These are phyloP conservation scores for Penicillium diatomitis DNA, from an alignment of 495 filamentous ascomycete genomes.

Conservation along the genomic window DNA sequence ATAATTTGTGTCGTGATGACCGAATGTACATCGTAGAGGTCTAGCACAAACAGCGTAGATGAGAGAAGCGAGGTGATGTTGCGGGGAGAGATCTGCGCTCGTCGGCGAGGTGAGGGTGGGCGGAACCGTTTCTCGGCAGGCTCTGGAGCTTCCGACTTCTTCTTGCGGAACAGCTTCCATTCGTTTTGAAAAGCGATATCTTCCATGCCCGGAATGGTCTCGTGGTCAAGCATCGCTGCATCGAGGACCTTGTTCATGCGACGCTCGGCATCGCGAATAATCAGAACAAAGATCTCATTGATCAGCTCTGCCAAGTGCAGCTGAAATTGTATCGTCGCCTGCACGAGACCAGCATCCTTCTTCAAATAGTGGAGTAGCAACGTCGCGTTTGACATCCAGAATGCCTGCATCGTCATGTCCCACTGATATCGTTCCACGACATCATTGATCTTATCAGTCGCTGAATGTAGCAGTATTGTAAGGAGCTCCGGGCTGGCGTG, in stretches of 20 bases:
- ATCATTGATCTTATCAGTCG: conserved; percentile 93
- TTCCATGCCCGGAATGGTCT: conserved; percentile 95
- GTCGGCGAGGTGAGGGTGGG: conserved; percentile 87
- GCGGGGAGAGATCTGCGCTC: conserved; percentile 82
- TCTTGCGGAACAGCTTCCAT: conserved; percentile 95
- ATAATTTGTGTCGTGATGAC: conserved; percentile 90
- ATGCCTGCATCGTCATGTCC: conserved; percentile 99
- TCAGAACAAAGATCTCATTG: conserved; percentile 98
- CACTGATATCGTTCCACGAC: conserved; percentile 91
- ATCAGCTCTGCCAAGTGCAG: conserved; percentile 88
- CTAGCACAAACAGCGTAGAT: conserved; percentile 92
- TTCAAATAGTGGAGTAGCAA: conserved; percentile 92
- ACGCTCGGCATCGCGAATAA: conserved; percentile 94
- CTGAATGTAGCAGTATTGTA: conserved; percentile 66
- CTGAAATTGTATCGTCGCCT: conserved; percentile 83
- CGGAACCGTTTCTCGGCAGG: conserved; percentile 86
- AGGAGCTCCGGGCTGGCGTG: conserved; percentile 84
- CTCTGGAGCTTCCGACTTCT: conserved; percentile 71
- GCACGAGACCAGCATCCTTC: conserved; percentile 77
- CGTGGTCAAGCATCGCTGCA: conserved; percentile 88
- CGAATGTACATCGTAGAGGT: conserved; percentile 97
- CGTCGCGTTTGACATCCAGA: conserved; percentile 98
- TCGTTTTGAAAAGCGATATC: conserved; percentile 95
- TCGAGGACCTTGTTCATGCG: conserved; percentile 95
- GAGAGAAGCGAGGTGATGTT: conserved; percentile 97